A percentile compares a stretch with the other conserved stretches of the same genome.
phyloP scores from a whole-genome alignment of 1,284 basidiomycete genomes.

The Athelia sp. region DNA sequence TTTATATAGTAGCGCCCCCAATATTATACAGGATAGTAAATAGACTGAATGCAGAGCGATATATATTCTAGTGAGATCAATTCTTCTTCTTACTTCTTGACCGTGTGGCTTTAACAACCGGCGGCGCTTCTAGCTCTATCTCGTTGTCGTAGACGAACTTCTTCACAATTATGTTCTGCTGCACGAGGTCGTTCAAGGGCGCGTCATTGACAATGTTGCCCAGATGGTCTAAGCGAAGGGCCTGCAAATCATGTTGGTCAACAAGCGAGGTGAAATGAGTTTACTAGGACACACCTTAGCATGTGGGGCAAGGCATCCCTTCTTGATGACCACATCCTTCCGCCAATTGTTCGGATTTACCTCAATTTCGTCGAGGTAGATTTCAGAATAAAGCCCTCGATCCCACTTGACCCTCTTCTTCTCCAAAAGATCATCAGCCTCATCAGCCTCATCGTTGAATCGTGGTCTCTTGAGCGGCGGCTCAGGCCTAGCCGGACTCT shows the following conservation, averaged over 20 bases:
- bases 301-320: constrained; percentile 60
- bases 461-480: constrained; percentile 29
- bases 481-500: constrained; percentile 49
- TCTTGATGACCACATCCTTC: constrained; percentile 37
- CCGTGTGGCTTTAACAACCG: constrained; percentile 44
- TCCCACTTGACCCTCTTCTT: constrained; percentile 77
- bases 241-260: constrained; percentile 31
- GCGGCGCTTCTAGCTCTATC: constrained; percentile 32
- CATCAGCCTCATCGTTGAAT: constrained; percentile 28
- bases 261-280: constrained; percentile 7
- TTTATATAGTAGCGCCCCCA: not conserved
- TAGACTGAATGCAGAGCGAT: not conserved
- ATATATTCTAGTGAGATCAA: not conserved
- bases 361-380: constrained; percentile 57
- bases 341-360: constrained; percentile 38
- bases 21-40: not conserved
- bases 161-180: constrained; percentile 69
- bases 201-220: constrained; percentile 67
- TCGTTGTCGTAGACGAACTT: constrained; percentile 84
- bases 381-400: constrained; percentile 55
- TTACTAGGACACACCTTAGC: constrained; percentile 48
- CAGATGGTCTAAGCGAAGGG: constrained; percentile 61
- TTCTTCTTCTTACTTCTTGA: constrained; percentile 35
- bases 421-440: constrained; percentile 25
- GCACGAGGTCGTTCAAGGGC: constrained; percentile 57